phyloP scores from a whole-genome alignment of 202 grass and related monocot genomes.

The Carex arenaria region DNA sequence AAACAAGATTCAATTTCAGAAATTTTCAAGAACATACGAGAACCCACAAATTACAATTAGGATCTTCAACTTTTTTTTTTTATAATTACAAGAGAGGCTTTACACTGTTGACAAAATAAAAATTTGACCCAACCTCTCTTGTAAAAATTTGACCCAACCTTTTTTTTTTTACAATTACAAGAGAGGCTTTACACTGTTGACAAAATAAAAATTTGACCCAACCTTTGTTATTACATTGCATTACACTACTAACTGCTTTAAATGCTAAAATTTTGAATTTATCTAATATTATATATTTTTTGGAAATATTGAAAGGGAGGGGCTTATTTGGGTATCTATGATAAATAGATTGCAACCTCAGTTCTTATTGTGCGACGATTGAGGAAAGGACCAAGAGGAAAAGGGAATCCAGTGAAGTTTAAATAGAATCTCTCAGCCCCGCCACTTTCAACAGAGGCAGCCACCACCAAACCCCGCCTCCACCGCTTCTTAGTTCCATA shows the following conservation, averaged over 20 bases:
- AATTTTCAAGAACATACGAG: neutral
- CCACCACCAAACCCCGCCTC: constrained; percentile 35
- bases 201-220: neutral
- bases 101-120: too few species aligned
- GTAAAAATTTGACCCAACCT: neutral
- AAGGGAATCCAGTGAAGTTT: constrained; percentile 96
- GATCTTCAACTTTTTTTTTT: neutral
- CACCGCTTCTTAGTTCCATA: neutral
- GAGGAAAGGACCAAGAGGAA: constrained; percentile 93
- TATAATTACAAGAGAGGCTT: neutral
- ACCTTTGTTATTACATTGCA: neutral
- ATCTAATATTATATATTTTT: neutral
- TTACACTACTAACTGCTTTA: neutral
- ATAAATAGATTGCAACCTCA: constrained; percentile 37
- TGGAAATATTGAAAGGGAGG: neutral
- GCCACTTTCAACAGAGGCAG: constrained; percentile 21
- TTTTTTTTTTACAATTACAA: neutral
- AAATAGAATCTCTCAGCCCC: constrained; percentile 53
- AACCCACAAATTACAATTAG: neutral
- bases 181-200: neutral
- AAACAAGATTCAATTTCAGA: neutral
- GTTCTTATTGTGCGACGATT: constrained; percentile 77
- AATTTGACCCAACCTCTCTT: too few species aligned
- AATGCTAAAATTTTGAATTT: neutral
- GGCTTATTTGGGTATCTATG: neutral